Conservation (phyloP, 1,139 yeast species). For the Tardiomyces digboiensis region DNA sequence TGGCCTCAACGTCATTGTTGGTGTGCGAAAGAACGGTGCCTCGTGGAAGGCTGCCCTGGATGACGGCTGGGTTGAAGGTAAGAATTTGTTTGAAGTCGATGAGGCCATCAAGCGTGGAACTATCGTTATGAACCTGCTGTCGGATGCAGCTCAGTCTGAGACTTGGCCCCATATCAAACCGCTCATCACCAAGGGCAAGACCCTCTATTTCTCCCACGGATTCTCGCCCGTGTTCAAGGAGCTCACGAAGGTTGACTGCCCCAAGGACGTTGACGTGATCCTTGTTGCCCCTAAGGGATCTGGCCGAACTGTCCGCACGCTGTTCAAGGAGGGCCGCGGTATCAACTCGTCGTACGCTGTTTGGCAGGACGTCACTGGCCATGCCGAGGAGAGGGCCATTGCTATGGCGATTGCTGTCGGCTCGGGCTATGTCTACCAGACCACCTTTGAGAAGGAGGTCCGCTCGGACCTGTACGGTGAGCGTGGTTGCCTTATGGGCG, state of each 20-base stretch:
- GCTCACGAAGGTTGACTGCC: conserved; percentile 93
- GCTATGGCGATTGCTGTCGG: conserved; percentile 99
- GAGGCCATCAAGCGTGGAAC: conserved; percentile 94
- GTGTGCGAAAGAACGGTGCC: conserved; percentile 98
- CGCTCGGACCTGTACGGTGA: conserved; percentile 99
- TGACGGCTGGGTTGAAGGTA: conserved; percentile 99
- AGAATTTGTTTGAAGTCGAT: conserved; percentile 88
- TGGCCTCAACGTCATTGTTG: conserved; percentile 94
- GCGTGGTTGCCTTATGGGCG: conserved; percentile 99
- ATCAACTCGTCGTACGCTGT: conserved; percentile 98
- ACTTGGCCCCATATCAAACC: conserved; percentile 89
- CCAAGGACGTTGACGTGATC: conserved; percentile 91
- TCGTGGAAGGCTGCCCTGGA: conserved; percentile 99
- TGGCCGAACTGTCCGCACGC: conserved; percentile 98
- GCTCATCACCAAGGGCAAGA: conserved; percentile 90
- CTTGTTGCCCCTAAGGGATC: conserved; percentile 99
- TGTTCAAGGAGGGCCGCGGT: conserved; percentile 99
- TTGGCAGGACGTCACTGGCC: conserved; percentile 98
- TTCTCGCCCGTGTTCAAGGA: conserved; percentile 99
- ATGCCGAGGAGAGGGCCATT: conserved; percentile 98
- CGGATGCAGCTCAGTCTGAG: conserved; percentile 99
- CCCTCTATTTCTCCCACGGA: conserved; percentile 98
- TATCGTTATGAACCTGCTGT: conserved; percentile 91
- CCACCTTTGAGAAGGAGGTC: conserved; percentile 98
- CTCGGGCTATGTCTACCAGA: conserved; percentile 99